Evolutionary conservation across 176 grass and related monocot species (phyloP), one percentile per base, ranked within the genome.

Genomic region (Cenchrus americanus): DNA sequence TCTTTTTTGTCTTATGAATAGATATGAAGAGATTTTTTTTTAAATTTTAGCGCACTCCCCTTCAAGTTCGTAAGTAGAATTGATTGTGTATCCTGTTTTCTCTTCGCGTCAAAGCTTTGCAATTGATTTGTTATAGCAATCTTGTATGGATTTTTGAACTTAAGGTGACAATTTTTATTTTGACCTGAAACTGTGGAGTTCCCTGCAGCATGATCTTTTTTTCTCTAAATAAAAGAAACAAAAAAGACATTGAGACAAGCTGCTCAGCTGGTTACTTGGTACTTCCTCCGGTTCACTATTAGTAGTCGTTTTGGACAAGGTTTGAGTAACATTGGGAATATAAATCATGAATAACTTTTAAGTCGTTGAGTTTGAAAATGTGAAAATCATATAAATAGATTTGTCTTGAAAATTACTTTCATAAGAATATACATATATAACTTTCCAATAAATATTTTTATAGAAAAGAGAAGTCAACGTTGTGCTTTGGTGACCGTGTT

Each of bases 51-150:
- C 7, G 12, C 10, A 74, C 19, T 68, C 73, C 57, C 48, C 66
- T 71, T 57, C 68, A 88, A 73, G 22, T 84, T 73, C 26, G 47
- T 43, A 18, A 83, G 66, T 79, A 40, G 15, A 58, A 46, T 73
- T 71, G 34, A 55, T 83, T 52, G 19, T 76, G 27, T 82, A 51
- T 57, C 57, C 19, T 73, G 10, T 66, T 23, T 75, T 67, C 23
- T 60, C 17, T 43, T 17, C 12, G 10, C 3, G 59, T 11, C 18
- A 49, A 49, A 10, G 10, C 43, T 44, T 66, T 79, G 24, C 26
- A 66, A 34, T 50, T 66, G 46, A 53, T 66, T 13, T 27, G 11
- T 18, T 41, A 6, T 13, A 7, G 30, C 3, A 23, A 67, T 75
- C 51, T 75, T 75, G 51, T 57, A 57, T 57, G 32, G 9, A 32